These are phyloP conservation scores for Buxus sempervirens DNA, from an alignment of 164 flowering plant genomes.

Conservation along the genomic window DNA sequence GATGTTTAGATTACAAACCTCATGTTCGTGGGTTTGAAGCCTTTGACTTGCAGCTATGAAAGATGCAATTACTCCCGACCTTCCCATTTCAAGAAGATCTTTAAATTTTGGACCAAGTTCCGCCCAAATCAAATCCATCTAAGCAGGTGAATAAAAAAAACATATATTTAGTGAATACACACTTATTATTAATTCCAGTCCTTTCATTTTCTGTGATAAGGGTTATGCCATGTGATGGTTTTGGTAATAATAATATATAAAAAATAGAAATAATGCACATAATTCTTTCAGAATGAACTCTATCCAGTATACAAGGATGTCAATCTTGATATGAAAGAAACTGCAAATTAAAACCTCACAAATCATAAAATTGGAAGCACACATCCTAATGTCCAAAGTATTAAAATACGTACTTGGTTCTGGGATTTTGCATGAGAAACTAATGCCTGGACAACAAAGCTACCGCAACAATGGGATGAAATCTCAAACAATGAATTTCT, in stretches of 20 bases:
- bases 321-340: background rate
- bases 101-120: constrained; percentile 70
- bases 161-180: background rate
- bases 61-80: constrained; percentile 85
- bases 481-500: constrained; percentile 53
- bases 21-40: constrained; percentile 49
- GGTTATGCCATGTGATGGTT: no score
- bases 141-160: constrained; percentile 1
- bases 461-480: constrained; percentile 72
- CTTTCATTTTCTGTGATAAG: no score
- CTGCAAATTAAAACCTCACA: background rate
- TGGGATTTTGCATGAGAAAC: constrained; percentile 57
- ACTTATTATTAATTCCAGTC: background rate
- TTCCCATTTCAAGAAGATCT: constrained; percentile 76
- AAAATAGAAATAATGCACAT: background rate
- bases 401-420: constrained; percentile 60
- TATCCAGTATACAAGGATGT: background rate
- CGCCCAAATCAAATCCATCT: constrained; percentile 75
- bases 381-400: background rate
- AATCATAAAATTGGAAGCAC: background rate
- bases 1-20: constrained; percentile 39
- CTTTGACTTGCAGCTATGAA: constrained; percentile 74
- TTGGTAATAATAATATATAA: background rate
- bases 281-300: no score
- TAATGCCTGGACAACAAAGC: constrained; percentile 85